phyloP scores from a whole-genome alignment of 768 basidiomycete genomes.

The Guyanaporus albipodus region DNA sequence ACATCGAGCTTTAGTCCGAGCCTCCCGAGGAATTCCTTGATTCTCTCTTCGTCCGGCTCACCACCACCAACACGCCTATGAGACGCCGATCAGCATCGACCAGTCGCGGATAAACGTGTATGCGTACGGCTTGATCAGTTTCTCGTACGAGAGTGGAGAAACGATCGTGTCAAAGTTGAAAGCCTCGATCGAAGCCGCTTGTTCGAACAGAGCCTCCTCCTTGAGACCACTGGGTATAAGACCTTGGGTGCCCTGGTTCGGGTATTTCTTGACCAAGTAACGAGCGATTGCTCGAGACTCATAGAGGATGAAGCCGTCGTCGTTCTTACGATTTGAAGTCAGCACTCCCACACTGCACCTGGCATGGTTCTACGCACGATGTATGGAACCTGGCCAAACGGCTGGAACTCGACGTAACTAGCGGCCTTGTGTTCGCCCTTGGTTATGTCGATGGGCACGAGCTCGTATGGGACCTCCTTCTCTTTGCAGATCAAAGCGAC shows the following conservation, averaged over 20 bases:
- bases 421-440: slow-evolving; percentile 45
- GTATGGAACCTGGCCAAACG: slow-evolving; percentile 53
- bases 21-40: slow-evolving; percentile 3
- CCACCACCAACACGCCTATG: slow-evolving; percentile 18
- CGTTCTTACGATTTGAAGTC: slow-evolving; percentile 34
- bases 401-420: slow-evolving; percentile 47
- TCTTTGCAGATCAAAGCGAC: slow-evolving; percentile 53
- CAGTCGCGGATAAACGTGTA: no score
- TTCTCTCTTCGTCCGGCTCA: slow-evolving; percentile 23
- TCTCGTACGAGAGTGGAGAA: slow-evolving; percentile 41
- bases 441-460: slow-evolving; percentile 40
- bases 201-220: slow-evolving; percentile 31
- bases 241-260: slow-evolving; percentile 41
- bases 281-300: slow-evolving; percentile 60
- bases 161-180: slow-evolving; percentile 47
- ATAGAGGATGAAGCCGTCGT: slow-evolving; percentile 60
- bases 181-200: slow-evolving; percentile 43
- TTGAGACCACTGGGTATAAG: slow-evolving; percentile 46
- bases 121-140: slow-evolving; percentile 48
- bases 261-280: slow-evolving; percentile 55
- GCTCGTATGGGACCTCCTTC: slow-evolving; percentile 52
- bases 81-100: background rate
- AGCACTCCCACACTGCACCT: background rate
- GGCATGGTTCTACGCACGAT: slow-evolving; percentile 25
- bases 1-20: slow-evolving; percentile 41